Percentiles rank a stretch among this genome's conserved stretches.
Conservation (phyloP, 1,284 basidiomycete species). For the Pterula multifida region DNA sequence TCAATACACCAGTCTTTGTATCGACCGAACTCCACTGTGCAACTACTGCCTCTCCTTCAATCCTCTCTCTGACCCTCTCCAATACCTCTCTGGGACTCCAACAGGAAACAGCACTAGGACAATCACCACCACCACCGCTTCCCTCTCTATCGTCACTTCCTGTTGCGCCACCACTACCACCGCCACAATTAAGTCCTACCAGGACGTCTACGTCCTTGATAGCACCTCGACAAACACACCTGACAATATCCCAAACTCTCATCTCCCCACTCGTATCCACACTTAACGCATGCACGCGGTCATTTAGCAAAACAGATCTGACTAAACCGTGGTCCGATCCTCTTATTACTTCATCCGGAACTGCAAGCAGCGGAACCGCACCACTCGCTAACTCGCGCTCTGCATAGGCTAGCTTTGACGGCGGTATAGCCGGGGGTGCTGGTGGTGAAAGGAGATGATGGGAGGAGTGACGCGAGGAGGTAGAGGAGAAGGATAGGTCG, state of each 20-base stretch:
- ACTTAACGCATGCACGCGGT: constrained; percentile 84
- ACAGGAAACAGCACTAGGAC: not conserved
- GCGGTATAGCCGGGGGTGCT: no score
- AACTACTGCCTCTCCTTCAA: constrained; percentile 88
- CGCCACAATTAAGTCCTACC: not conserved
- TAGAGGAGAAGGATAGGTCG: constrained; percentile 26
- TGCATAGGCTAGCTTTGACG: no score
- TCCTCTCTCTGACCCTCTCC: constrained; percentile 76
- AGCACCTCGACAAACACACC: constrained; percentile 65
- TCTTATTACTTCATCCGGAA: constrained; percentile 61
- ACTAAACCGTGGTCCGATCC: constrained; percentile 75
- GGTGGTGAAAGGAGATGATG: no score
- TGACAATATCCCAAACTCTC: constrained; percentile 87
- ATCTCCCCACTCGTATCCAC: constrained; percentile 82
- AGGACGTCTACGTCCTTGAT: constrained; percentile 23
- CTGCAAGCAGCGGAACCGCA: constrained; percentile 52
- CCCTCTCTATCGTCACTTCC: no score
- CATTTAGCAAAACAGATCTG: constrained; percentile 76
- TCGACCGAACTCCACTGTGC: constrained; percentile 83
- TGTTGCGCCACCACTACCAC: no score
- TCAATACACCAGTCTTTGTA: constrained; percentile 81
- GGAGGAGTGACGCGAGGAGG: no score
- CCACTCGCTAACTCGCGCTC: no score
- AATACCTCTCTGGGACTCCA: constrained; percentile 51
- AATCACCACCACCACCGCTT: no score